These are phyloP conservation scores for Bryum argenteum DNA, from an alignment of 225 moss, liverwort and hornwort species.

Conservation along the genomic window DNA sequence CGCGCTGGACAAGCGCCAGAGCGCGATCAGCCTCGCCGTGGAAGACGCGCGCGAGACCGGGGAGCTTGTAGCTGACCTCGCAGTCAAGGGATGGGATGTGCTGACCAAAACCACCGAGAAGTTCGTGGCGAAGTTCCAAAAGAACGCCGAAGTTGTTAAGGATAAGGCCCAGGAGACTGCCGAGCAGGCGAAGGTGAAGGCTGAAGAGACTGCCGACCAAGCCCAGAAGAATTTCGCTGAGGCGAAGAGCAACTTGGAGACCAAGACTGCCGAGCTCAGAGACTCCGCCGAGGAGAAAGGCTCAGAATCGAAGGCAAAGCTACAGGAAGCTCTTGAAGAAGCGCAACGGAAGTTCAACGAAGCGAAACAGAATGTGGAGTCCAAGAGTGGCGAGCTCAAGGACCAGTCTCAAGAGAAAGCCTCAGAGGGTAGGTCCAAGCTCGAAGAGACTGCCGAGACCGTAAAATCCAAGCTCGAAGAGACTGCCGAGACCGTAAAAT, in stretches of 20 bases:
- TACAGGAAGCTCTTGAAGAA: conserved; percentile 26
- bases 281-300: conserved; percentile 2
- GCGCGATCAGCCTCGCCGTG: conserved; percentile 48
- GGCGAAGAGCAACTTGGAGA: conserved; percentile 6
- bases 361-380: conserved; percentile 18
- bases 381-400: conserved; percentile 35
- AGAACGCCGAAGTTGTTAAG: conserved; percentile 34
- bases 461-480: no score
- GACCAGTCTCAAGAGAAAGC: conserved; percentile 26
- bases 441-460: conserved; percentile 20
- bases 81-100: conserved; percentile 50
- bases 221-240: conserved; percentile 31
- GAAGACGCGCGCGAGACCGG: conserved; percentile 60
- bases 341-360: conserved; percentile 37
- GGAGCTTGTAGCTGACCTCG: conserved; percentile 44
- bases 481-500: conserved; percentile 15
- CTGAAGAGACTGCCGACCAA: conserved; percentile 27
- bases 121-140: conserved; percentile 44
- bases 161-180: conserved; percentile 31
- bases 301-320: not conserved
- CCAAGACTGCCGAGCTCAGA: conserved; percentile 21
- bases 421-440: conserved; percentile 10
- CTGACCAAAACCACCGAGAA: conserved; percentile 45
- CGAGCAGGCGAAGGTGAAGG: conserved; percentile 28
- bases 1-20: conserved; percentile 53